Evolutionary conservation across 805 yeast species (phyloP), one percentile per base, ranked within the genome.

Genomic region (Sugiyamaella marilandica): DNA sequence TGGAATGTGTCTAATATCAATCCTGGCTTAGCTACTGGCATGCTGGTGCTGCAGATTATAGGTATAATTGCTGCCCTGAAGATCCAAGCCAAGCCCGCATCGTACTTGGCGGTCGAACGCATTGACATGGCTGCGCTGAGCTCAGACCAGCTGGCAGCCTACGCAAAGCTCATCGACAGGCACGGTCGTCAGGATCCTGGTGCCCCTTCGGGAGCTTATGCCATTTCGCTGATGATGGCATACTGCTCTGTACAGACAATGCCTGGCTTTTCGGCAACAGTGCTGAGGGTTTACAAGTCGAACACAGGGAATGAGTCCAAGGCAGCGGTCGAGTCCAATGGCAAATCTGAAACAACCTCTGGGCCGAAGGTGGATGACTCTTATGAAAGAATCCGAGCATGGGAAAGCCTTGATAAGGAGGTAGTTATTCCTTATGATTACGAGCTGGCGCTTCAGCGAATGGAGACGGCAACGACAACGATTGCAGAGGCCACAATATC

Each of bases 171-270:
- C 5, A 67, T 69, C 26, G 71, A 69, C 44, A 56, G 58, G n/a
- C 62, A 63, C 51, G 62, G 65, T 45, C 55, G 57, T 13, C 37
- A 47, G 19, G 53, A 48, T 34, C 69, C 71, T 4, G 70, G 70
- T 21, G 53, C 69, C 0, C 65, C 70, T 2, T 55, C 59, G 4
- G 72, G 72, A n/a, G 54, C 48, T 11, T 56, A 65, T 44, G 72
- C 71, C 4, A 49, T 69, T 5, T 62, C 68, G 3, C 54, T 69
- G 47, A 62, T 69, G 62, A 53, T 52, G 52, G 67, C 71, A 1
- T 69, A 67, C 49, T 62, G 67, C 14, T 57, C 63, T 2, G 60
- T 65, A 54, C 55, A 48, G 2, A 55, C 55, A 16, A 60, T 69
- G 64, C 49, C 55, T 10, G 65, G 70, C 5, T 39, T 39, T 9